phyloP scores from a whole-genome alignment of 176 grass and related monocot genomes.

The Rhynchospora pubera region DNA sequence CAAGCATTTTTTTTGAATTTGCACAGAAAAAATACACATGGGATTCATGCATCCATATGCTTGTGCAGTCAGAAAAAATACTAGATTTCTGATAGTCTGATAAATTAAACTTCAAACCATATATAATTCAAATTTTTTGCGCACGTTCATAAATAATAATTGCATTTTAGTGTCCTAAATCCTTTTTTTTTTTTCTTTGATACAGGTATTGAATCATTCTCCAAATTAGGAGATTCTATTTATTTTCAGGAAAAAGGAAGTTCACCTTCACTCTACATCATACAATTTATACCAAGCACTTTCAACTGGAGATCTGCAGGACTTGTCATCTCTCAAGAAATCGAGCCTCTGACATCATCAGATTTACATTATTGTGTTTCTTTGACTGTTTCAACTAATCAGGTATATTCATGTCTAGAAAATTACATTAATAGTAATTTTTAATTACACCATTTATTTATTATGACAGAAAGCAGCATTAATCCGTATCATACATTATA shows the following conservation, averaged over 20 bases:
- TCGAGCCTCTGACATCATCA: constrained; percentile 41
- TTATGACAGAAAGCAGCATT: neutral
- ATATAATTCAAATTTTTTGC: neutral
- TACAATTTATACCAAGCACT: constrained; percentile 76
- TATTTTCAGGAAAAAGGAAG: constrained; percentile 66
- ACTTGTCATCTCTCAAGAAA: constrained; percentile 42
- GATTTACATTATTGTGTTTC: constrained; percentile 52
- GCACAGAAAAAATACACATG: neutral
- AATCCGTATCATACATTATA: neutral
- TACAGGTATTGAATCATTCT: constrained; percentile 88
- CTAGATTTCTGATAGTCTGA: neutral
- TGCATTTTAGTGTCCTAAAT: neutral
- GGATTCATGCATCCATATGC: neutral
- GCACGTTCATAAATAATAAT: neutral
- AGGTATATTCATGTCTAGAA: neutral
- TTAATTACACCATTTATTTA: neutral
- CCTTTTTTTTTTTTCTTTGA: neutral
- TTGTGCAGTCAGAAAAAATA: neutral
- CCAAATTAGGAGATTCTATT: constrained; percentile 83
- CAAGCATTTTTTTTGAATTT: neutral
- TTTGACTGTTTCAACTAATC: constrained; percentile 40
- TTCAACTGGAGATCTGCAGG: constrained; percentile 64
- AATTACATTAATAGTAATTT: neutral
- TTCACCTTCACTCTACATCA: constrained; percentile 51
- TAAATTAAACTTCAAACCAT: neutral